Evolutionary conservation across 495 filamentous ascomycete genomes (phyloP), one percentile per base, ranked within the genome.

Genomic region (Aspergillus coremiiformis): DNA sequence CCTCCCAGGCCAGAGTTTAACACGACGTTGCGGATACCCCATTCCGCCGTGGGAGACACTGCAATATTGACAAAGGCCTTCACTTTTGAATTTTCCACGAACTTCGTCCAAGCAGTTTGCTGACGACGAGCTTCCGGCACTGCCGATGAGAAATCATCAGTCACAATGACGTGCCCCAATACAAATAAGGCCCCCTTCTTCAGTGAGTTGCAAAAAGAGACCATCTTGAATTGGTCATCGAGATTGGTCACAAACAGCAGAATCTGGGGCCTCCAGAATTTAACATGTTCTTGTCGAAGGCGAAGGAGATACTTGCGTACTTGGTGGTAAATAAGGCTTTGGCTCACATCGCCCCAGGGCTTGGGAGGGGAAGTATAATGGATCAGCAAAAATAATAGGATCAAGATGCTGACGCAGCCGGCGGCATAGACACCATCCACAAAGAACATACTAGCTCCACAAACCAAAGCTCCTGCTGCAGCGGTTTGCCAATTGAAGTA

Each of bases 401-500:
- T 73, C 8, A 94, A 64, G 9, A 92, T 74, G 5, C 75, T 84
- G 39, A 92, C 84, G 47, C 86, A 89, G 0, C 80, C 83, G 0
- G 83, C 78, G 10, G 89, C 89, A 60, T 89, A 92, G 1, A 88
- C 71, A 23, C 86, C 88, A 69, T 95, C 89, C 51, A 95, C 87
- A 57, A 91, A 91, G 61, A 92, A 89, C 89, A 94, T 94, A 52
- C 85, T 87, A 14, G 78, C 75, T 1, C 84, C 85, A 47, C 87
- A 90, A 12, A 86, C 73, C 20, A 92, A 56, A 17, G 87, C 82
- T 11, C 89, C 89, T 12, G 78, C 69, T 10, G 83, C 78, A 33
- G 89, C 89, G 22, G 88, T 93, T 60, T 86, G 76, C 87, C 86
- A 90, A 51, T 84, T 90, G 71, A 94, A 94, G 61, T 89, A 89